Evolutionary conservation across 306 rosid genomes (phyloP).

Genomic region (Cucumis melo): DNA sequence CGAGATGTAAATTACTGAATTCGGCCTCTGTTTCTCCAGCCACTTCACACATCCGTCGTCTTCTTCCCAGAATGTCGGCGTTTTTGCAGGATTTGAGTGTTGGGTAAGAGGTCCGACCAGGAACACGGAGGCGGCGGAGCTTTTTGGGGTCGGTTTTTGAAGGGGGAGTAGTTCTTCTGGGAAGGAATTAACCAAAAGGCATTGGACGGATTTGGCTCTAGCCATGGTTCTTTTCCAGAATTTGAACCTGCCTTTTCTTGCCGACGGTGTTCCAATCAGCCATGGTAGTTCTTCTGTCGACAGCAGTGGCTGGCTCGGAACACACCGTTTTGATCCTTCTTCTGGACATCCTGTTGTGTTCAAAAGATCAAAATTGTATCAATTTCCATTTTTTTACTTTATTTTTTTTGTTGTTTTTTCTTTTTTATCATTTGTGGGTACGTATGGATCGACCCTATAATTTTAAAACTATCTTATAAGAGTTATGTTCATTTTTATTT

Average conservation of each 20-base stretch:
- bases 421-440: no score
- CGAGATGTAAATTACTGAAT: conserved; percentile 56
- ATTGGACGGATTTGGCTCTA: conserved; percentile 36
- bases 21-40: conserved; percentile 29
- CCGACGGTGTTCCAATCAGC: conserved; percentile 52
- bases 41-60: conserved; percentile 52
- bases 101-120: conserved; percentile 36
- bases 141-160: not conserved
- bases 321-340: conserved; percentile 15
- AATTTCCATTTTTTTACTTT: no score
- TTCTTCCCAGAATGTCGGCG: conserved; percentile 61
- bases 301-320: conserved; percentile 31
- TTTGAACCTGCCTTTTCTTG: conserved; percentile 54
- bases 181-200: conserved; percentile 60
- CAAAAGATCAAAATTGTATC: not conserved
- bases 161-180: conserved; percentile 24
- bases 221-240: conserved; percentile 72
- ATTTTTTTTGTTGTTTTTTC: no score
- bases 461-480: no score
- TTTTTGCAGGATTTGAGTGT: conserved; percentile 8
- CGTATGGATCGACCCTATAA: no score
- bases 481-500: no score
- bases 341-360: conserved; percentile 37
- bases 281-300: conserved; percentile 66
- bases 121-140: conserved; percentile 16